Conservation (phyloP, 1,139 yeast genomes). For the Debaryomycetaceae sp. region DNA sequence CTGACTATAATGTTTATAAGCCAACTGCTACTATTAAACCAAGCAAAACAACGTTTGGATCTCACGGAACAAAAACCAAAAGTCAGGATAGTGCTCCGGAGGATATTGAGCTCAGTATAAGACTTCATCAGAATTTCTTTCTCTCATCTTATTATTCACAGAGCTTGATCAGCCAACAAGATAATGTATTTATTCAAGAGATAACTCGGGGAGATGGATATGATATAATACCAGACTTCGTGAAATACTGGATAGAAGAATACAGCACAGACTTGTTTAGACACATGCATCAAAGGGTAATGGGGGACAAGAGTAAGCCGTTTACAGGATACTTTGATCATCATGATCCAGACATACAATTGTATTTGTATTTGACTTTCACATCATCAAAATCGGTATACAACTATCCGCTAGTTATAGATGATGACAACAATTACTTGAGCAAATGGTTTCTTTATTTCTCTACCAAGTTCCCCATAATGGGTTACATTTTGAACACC, state of each 20-base stretch:
- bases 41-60: background rate
- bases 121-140: no score
- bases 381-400: conserved; percentile 2
- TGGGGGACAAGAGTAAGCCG: background rate
- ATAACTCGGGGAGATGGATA: background rate
- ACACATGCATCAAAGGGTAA: conserved; percentile 1
- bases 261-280: conserved; percentile 1
- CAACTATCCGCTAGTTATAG: conserved; percentile 4
- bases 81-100: background rate
- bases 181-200: background rate
- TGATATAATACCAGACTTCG: background rate
- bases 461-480: conserved; percentile 4
- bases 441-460: conserved; percentile 6
- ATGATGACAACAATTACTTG: conserved; percentile 5
- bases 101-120: background rate
- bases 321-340: conserved; percentile 4
- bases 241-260: conserved; percentile 5
- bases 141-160: no score
- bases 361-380: conserved; percentile 4
- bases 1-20: conserved; percentile 1
- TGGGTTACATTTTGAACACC: conserved; percentile 5
- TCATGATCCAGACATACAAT: conserved; percentile 7
- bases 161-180: no score
- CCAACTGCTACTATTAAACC: no score
- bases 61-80: background rate